Conservation (phyloP, 208 protist genomes). For the Leishmania gerbilli region DNA sequence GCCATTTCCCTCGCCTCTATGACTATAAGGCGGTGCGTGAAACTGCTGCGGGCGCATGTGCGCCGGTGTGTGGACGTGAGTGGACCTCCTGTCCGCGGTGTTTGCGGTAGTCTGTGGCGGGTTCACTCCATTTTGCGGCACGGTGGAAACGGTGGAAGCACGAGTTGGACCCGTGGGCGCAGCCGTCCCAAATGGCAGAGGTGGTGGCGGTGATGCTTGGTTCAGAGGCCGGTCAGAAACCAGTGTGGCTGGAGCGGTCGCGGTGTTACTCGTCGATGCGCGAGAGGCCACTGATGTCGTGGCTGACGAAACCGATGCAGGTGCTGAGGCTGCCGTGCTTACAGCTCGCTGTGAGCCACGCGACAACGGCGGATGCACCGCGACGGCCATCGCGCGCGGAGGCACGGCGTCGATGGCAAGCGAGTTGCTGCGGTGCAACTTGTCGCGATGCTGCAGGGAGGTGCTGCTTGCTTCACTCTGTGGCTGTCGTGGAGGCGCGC, state of each 20-base stretch:
- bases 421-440: not conserved
- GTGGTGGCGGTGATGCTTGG: not conserved
- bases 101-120: not conserved
- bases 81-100: not conserved
- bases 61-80: not conserved
- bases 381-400: conserved; percentile 6
- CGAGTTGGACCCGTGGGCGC: too few relatives aligned
- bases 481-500: not conserved
- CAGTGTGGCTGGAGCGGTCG: not conserved
- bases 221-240: not conserved
- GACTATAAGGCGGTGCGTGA: not conserved
- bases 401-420: not conserved
- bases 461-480: not conserved
- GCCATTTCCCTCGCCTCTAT: not conserved
- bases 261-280: not conserved
- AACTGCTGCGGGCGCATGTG: not conserved
- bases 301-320: not conserved
- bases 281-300: not conserved
- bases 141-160: not conserved
- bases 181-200: not conserved
- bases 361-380: conserved; percentile 8
- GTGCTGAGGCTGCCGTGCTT: not conserved
- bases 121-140: not conserved
- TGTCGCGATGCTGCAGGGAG: not conserved
- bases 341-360: not conserved